Evolutionary conservation across 2,329 filamentous ascomycete genomes (phyloP).

Genomic region (Xylaria hypoxylon): DNA sequence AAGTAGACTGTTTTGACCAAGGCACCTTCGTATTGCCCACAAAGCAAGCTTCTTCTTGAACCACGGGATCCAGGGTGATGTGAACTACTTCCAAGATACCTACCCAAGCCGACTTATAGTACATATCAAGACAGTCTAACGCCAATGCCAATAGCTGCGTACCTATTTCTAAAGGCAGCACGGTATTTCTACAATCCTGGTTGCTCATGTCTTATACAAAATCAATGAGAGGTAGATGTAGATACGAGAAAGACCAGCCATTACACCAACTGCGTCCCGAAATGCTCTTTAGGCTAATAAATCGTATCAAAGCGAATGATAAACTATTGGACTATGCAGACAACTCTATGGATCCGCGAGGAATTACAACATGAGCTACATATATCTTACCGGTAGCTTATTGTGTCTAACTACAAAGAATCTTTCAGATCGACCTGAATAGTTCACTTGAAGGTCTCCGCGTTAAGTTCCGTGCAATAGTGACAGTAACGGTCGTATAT

Average conservation of each 20-base stretch:
- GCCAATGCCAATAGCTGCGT: not conserved
- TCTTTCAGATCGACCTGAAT: no score
- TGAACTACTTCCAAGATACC: not conserved
- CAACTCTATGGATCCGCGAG: no score
- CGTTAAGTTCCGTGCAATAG: no score
- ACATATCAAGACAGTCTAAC: not conserved
- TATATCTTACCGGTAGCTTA: no score
- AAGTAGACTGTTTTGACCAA: not conserved
- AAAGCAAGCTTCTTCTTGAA: no score
- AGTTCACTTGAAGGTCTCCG: no score
- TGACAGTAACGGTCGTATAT: no score
- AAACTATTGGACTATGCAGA: not conserved
- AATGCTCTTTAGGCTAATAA: no score
- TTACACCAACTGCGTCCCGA: not conserved
- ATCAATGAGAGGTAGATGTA: not conserved
- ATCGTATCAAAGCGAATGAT: not conserved
- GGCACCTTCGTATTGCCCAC: no score
- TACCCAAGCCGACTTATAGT: not conserved
- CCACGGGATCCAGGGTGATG: no score
- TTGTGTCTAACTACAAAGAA: no score
- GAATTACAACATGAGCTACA: no score
- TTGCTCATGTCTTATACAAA: not conserved
- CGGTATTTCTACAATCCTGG: not conserved
- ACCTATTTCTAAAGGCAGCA: not conserved
- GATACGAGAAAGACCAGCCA: not conserved